Percentiles rank a stretch among this genome's conserved stretches.
Conservation (phyloP, 1,284 basidiomycete species). For the Ceratobasidium sp. region DNA sequence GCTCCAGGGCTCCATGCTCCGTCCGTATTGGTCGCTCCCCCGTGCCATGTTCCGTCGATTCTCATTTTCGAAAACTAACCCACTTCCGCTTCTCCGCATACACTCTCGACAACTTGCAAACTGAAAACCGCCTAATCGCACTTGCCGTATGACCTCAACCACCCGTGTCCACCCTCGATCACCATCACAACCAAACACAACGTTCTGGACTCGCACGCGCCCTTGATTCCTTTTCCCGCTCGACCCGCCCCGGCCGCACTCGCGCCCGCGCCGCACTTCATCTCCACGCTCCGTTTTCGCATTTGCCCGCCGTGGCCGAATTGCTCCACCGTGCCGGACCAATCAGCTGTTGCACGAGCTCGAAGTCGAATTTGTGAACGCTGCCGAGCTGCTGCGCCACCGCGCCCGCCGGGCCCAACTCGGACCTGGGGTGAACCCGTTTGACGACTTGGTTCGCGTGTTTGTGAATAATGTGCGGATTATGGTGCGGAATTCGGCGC, state of each 20-base stretch:
- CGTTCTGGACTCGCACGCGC: not conserved
- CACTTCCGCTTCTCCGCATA: not conserved
- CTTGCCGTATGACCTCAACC: slow-evolving; percentile 36
- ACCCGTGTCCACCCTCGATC: slow-evolving; percentile 33
- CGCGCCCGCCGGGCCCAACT: slow-evolving; percentile 49
- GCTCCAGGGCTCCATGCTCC: slow-evolving; percentile 28
- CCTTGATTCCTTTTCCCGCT: not conserved
- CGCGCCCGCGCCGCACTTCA: slow-evolving; percentile 35
- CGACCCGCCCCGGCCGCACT: slow-evolving; percentile 11
- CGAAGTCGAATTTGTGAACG: slow-evolving; percentile 60
- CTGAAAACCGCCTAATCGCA: slow-evolving; percentile 29
- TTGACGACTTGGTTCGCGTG: slow-evolving; percentile 55
- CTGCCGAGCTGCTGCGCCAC: slow-evolving; percentile 51
- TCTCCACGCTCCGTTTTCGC: slow-evolving; percentile 4
- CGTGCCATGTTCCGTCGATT: slow-evolving; percentile 12
- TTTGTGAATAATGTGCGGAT: slow-evolving; percentile 57
- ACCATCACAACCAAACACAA: not conserved
- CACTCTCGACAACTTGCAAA: not conserved
- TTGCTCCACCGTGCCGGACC: not conserved
- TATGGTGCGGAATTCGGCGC: slow-evolving; percentile 50
- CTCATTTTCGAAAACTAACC: not conserved
- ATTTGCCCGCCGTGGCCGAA: not conserved
- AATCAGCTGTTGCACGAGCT: slow-evolving; percentile 54
- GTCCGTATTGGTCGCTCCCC: not conserved
- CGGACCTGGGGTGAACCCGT: slow-evolving; percentile 48